Conservation (phyloP, 352 stramenopile genomes). For the Globisporangium barbulae region DNA sequence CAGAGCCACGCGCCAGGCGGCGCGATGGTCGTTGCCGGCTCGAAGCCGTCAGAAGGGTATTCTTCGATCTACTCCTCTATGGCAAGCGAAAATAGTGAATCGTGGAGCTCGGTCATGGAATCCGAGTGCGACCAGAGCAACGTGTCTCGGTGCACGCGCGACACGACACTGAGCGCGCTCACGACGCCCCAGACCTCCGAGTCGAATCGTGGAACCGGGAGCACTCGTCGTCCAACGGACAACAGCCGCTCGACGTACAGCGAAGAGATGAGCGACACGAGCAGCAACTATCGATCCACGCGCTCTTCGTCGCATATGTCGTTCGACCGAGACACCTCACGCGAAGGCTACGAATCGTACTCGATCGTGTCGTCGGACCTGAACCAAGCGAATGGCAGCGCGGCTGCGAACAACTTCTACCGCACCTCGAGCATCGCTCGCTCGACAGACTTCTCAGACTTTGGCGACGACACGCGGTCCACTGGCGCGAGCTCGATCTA, state of each 20-base stretch:
- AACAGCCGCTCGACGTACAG: slow-evolving; percentile 7
- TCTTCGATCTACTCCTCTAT: slow-evolving; percentile 42
- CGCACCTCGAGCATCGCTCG: slow-evolving; percentile 10
- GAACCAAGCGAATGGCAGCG: not conserved
- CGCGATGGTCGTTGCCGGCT: slow-evolving; percentile 17
- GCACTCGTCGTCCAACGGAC: not conserved
- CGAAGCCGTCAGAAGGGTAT: slow-evolving; percentile 27
- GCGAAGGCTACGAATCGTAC: slow-evolving; percentile 5
- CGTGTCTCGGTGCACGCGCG: slow-evolving; percentile 57
- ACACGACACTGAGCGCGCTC: slow-evolving; percentile 63
- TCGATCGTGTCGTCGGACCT: not conserved
- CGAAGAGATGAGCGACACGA: slow-evolving; percentile 14
- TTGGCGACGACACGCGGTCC: slow-evolving; percentile 11
- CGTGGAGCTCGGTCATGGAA: slow-evolving; percentile 73
- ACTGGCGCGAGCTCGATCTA: slow-evolving; percentile 17
- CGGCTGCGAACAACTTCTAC: slow-evolving; percentile 14
- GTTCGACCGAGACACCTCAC: slow-evolving; percentile 6
- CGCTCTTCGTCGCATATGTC: slow-evolving; percentile 10
- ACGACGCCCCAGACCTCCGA: slow-evolving; percentile 43
- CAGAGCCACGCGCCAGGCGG: slow-evolving; percentile 10
- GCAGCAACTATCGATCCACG: slow-evolving; percentile 18
- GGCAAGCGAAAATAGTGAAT: slow-evolving; percentile 51
- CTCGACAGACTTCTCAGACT: slow-evolving; percentile 14
- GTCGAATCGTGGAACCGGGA: slow-evolving; percentile 5
- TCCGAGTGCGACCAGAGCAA: slow-evolving; percentile 48